Evolutionary conservation across 2,329 filamentous ascomycete species (phyloP).

Genomic region (Leptodontidium sp.): DNA sequence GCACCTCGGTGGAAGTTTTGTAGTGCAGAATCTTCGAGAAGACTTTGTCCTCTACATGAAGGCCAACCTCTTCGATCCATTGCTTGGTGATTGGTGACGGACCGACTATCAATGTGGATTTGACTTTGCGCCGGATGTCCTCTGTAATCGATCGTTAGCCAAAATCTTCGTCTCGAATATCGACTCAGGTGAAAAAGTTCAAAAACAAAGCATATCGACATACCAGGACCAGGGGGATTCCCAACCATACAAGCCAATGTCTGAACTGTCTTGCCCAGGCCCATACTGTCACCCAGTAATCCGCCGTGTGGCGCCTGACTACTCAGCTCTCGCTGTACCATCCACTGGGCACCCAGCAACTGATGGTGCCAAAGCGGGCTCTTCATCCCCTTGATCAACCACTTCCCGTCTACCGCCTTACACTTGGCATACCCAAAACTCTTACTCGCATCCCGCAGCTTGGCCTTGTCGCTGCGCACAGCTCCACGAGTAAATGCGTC

Average conservation of each 20-base stretch:
- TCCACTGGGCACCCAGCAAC: conserved; percentile 60
- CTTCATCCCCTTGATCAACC: conserved; percentile 58
- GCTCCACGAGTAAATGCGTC: conserved; percentile 22
- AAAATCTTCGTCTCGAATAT: too few relatives aligned
- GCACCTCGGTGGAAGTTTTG: conserved; percentile 26
- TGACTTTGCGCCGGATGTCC: conserved; percentile 40
- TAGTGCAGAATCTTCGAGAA: conserved; percentile 42
- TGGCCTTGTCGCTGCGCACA: conserved; percentile 47
- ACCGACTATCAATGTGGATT: conserved; percentile 44
- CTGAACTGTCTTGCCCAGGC: conserved; percentile 70
- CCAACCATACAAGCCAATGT: conserved; percentile 48
- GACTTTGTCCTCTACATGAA: conserved; percentile 31
- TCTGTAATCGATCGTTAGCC: conserved; percentile 40
- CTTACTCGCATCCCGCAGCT: conserved; percentile 50
- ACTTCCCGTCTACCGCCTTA: conserved; percentile 47
- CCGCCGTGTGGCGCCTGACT: conserved; percentile 56
- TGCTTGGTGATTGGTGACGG: conserved; percentile 43
- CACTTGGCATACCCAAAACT: conserved; percentile 52
- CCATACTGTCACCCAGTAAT: conserved; percentile 69
- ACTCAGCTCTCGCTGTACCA: conserved; percentile 59
- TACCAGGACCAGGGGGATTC: conserved; percentile 48
- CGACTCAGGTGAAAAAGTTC: not conserved
- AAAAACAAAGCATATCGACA: not conserved
- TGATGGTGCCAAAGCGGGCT: conserved; percentile 58
- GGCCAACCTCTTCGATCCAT: conserved; percentile 43